Conservation (phyloP, 495 filamentous ascomycete species). For the Corynascus novoguineensis region DNA sequence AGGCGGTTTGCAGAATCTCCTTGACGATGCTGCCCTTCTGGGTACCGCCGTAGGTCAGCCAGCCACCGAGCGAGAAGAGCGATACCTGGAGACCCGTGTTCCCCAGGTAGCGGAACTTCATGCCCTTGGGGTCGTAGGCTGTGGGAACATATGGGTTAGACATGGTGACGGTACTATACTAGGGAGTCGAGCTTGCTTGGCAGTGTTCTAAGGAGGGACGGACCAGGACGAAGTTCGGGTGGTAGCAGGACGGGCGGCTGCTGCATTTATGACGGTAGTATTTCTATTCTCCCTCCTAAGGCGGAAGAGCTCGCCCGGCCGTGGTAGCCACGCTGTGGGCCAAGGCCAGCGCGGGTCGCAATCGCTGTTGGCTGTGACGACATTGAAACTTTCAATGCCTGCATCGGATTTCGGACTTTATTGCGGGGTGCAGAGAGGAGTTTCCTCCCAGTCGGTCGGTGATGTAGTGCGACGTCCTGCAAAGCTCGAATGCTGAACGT, state of each 20-base stretch:
- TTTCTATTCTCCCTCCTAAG: background rate
- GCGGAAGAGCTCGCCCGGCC: conserved; percentile 15
- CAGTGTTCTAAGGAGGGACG: background rate
- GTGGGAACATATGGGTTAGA: conserved; percentile 29
- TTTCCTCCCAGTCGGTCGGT: too few relatives aligned
- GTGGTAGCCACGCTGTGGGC: conserved; percentile 15
- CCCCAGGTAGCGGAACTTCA: conserved; percentile 66
- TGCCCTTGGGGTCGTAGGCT: conserved; percentile 48
- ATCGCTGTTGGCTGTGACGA: conserved; percentile 25
- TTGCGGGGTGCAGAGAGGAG: conserved; percentile 11
- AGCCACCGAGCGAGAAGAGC: conserved; percentile 59
- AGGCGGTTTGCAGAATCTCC: conserved; percentile 42
- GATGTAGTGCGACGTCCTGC: too few relatives aligned
- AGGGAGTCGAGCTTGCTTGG: too few relatives aligned
- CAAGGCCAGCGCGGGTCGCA: background rate
- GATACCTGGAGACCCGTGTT: conserved; percentile 65
- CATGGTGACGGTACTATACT: conserved; percentile 22
- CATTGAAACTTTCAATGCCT: conserved; percentile 16
- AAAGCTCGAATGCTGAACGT: too few relatives aligned
- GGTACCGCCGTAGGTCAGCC: conserved; percentile 44
- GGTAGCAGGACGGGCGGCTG: too few relatives aligned
- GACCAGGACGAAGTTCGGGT: too few relatives aligned
- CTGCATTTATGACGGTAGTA: background rate
- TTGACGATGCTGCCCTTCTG: conserved; percentile 42
- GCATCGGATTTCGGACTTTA: conserved; percentile 5